These are phyloP conservation scores for Rheum nobile DNA, from an alignment of 148 eudicot genomes.

Conservation along the genomic window DNA sequence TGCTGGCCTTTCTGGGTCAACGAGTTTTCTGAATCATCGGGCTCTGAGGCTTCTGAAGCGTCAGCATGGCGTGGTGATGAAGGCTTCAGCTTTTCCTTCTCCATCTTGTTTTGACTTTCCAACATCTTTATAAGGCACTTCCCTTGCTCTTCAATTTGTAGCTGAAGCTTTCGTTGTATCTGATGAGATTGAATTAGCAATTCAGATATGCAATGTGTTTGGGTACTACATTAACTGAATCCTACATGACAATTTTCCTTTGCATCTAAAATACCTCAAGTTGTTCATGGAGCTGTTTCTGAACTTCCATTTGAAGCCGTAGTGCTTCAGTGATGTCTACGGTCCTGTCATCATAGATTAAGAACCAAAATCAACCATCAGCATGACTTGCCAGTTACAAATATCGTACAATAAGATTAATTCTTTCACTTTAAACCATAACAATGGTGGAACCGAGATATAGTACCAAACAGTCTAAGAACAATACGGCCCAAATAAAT, in stretches of 20 bases:
- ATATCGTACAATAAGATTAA: neutral
- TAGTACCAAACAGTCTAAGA: neutral
- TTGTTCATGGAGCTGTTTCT: conserved; percentile 49
- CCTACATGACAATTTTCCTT: neutral
- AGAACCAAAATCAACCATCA: conserved; percentile 2
- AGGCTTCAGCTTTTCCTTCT: neutral
- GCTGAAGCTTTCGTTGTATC: conserved; percentile 63
- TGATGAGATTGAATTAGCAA: conserved; percentile 10
- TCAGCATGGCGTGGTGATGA: too few relatives aligned
- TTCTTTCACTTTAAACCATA: neutral
- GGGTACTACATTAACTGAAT: neutral
- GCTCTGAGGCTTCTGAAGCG: too few relatives aligned
- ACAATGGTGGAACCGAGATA: neutral
- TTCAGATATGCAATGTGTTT: neutral
- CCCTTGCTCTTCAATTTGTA: conserved; percentile 68
- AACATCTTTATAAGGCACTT: conserved; percentile 1
- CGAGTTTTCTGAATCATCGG: neutral
- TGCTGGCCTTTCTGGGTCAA: neutral
- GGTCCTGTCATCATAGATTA: conserved; percentile 19
- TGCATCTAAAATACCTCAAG: conserved; percentile 32
- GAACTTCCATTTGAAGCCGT: conserved; percentile 56
- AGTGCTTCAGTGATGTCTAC: conserved; percentile 51
- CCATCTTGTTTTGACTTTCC: conserved; percentile 7
- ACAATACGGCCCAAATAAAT: neutral
- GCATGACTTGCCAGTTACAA: neutral